Evolutionary conservation across 495 filamentous ascomycete species (phyloP).

Genomic region (Sordaria brevicollis): DNA sequence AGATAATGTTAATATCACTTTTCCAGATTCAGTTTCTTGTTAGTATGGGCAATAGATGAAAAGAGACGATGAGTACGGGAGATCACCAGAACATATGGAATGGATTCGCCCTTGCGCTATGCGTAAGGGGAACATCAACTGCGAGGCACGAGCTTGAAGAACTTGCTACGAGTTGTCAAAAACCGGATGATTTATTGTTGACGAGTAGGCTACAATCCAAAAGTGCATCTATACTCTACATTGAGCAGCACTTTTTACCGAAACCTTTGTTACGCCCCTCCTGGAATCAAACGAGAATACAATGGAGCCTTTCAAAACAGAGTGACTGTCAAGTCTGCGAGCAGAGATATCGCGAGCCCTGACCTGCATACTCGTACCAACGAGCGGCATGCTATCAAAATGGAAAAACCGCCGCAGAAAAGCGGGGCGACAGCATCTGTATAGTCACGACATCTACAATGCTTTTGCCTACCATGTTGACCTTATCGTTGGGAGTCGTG

Average conservation of each 20-base stretch:
- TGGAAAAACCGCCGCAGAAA: too few relatives aligned
- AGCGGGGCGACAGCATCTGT: too few relatives aligned
- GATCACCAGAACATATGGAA: neutral
- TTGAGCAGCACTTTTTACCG: neutral
- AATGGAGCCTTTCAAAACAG: too few relatives aligned
- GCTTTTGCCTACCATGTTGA: neutral
- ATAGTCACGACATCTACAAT: too few relatives aligned
- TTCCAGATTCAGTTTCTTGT: neutral
- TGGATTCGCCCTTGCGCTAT: neutral
- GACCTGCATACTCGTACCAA: too few relatives aligned
- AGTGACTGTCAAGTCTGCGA: too few relatives aligned
- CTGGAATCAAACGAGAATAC: too few relatives aligned
- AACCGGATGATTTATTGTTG: neutral
- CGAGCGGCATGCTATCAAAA: too few relatives aligned
- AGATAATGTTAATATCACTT: neutral
- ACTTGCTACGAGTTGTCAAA: neutral
- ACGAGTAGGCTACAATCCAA: neutral
- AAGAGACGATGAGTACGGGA: neutral
- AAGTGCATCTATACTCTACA: neutral
- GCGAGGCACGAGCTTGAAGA: neutral
- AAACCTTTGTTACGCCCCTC: too few relatives aligned
- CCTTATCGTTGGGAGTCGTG: neutral
- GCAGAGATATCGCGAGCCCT: too few relatives aligned
- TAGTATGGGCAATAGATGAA: neutral
- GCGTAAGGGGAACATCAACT: neutral